Evolutionary conservation across 1,284 basidiomycete genomes (phyloP), one percentile per base, ranked within the genome.

Genomic region (Xerocomus alliaceus): DNA sequence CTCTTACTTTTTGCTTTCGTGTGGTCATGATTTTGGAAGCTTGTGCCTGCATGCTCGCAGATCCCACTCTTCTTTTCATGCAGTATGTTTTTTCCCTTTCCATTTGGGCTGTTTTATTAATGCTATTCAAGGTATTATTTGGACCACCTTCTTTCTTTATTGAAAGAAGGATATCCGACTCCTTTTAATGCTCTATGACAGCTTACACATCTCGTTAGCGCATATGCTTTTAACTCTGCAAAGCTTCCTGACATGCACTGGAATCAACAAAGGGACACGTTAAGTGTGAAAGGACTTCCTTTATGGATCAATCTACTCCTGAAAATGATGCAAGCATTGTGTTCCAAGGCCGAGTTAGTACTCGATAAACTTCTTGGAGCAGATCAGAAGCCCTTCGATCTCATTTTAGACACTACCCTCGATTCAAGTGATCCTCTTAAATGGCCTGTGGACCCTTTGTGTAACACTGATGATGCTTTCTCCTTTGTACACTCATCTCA

Each of bases 391-490:
- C 34, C 22, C 12, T 50, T 57, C 6, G 39, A 57, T 13, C 12
- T 0, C 0, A 5, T 35, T 22, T 44, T 57, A 32, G 39, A 57
- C 12, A 2, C 11, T 7, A 20, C 47, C 3, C 20, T 57, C 2
- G 3, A 44, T 3, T 22, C 39, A 4, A 58, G 10, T 4, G 11
- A 46, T 22, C 28, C 34, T 4, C 1, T 6, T 1, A 32, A 24
- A 8, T 61, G 59, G 59, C 59, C 59, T 1, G 20, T 60, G 3
- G 56, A 61, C 35, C 49, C 59, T 6, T 20, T 61, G 7, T 11
- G 31, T 5, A 60, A 61, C 29, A 61, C 29, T 0, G 35, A 60
- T 12, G 8, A 53, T 1, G 54, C 48, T 6, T 56, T 56, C 18
- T 54, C 54, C 0, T 56, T 54, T 4, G 29, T 56, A 0, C 54